Conservation (phyloP, 306 rosid species). For the Pachyrhizus erosus region DNA sequence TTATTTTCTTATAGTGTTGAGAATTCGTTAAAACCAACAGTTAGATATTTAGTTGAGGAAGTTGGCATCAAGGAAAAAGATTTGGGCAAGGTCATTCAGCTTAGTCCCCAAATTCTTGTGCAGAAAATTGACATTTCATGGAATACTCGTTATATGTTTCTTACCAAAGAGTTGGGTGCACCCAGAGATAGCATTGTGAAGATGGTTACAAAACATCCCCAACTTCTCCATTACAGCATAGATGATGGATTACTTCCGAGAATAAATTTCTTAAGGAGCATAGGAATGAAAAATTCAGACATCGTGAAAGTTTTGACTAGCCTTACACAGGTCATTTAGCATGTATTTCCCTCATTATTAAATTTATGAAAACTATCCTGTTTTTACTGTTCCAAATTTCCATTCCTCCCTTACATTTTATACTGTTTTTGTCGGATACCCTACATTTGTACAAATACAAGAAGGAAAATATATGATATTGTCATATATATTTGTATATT, state of each 20-base stretch:
- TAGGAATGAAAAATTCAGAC: conserved; percentile 89
- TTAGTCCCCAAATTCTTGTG: conserved; percentile 94
- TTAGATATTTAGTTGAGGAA: conserved; percentile 88
- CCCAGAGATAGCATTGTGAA: conserved; percentile 88
- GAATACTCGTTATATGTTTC: conserved; percentile 83
- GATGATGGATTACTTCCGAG: conserved; percentile 88
- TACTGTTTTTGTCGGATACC: conserved; percentile 5
- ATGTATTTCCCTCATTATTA: conserved; percentile 15
- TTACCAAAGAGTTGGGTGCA: conserved; percentile 88
- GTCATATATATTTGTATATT: background rate
- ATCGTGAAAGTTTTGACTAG: conserved; percentile 90
- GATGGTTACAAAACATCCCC: conserved; percentile 97
- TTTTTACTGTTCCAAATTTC: conserved; percentile 12
- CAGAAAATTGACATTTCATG: conserved; percentile 88
- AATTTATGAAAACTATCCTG: background rate
- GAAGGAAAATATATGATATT: background rate
- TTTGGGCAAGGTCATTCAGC: conserved; percentile 89
- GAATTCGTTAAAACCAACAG: conserved; percentile 89
- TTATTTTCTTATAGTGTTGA: conserved; percentile 91
- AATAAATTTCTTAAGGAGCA: conserved; percentile 93
- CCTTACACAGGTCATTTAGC: conserved; percentile 80
- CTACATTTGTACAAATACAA: background rate
- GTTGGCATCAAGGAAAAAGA: conserved; percentile 94
- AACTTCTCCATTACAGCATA: conserved; percentile 96
- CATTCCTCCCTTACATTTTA: conserved; percentile 29